Base-by-base conservation (phyloP, 176 grass and related monocot genomes). In the Hsuehochloa calcarea region DNA sequence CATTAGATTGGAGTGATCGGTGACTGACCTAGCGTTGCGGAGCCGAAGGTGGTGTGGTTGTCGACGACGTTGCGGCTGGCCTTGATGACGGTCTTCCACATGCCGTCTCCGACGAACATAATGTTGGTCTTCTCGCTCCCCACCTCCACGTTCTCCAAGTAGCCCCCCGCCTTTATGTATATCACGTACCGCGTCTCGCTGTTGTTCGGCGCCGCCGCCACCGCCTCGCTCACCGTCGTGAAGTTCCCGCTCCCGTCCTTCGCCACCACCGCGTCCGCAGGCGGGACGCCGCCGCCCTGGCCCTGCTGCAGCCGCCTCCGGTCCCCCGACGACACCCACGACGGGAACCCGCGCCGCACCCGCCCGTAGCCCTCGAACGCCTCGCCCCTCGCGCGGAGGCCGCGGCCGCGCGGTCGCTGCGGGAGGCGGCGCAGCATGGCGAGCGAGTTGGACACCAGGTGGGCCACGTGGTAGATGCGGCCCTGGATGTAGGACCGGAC, bases 191-290 rank as follows among this genome's bases (percentile, higher is more conserved):
- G 31, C 67, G 86, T 40, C 34, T 58, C 90, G 88, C 92, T 97
- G 92, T 94, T 91, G 89, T 97, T 94, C 8, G 95, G 95, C 67
- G 95, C 95, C 17, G 95, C 92, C 71, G 83, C 87, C 63, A 97
- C 87, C 67, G 95, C 95, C 1, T 91, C 92, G 10, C 59, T 55
- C 60, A 97, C 79, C 43, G 92, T 97, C 64, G 87, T 87, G 92
- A 95, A 97, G 79, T 93, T 83, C 10, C 95, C 91, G 66, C 91
- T 98, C 82, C 95, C 95, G 80, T 98, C 95, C 89, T 90, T 98
- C 15, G 95, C 93, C 52, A 98, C 95, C 88, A 97, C 90, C 51
- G 75, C 5, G 68, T 97, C 51, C 19, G 86, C 41, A 22, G 10
- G 8, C 22, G 8, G 4, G 0, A 31, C 65, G 2, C 0, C 10